These are phyloP conservation scores for Talaromyces liani DNA, from an alignment of 495 filamentous ascomycete species.

Conservation along the genomic window DNA sequence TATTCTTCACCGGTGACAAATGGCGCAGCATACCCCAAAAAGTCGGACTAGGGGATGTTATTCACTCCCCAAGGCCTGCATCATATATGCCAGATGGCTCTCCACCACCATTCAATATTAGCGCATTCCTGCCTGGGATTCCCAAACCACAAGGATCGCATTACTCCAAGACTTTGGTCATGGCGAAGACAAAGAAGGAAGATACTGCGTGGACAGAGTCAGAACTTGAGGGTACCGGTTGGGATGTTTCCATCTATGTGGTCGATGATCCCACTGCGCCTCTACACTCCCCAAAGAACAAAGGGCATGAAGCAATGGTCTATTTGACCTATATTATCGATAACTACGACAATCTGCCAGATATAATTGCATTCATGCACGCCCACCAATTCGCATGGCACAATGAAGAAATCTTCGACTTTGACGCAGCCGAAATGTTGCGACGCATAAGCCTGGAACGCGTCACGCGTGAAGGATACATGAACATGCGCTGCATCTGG, in stretches of 20 bases:
- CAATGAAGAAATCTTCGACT: constrained; percentile 45
- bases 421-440: constrained; percentile 46
- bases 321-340: constrained; percentile 69
- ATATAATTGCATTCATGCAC: constrained; percentile 65
- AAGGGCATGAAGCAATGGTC: constrained; percentile 71
- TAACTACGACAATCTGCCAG: constrained; percentile 60
- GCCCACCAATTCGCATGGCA: constrained; percentile 62
- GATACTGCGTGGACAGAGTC: constrained; percentile 57
- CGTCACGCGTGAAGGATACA: constrained; percentile 51
- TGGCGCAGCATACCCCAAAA: constrained; percentile 28
- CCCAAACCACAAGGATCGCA: constrained; percentile 32
- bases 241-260: constrained; percentile 55
- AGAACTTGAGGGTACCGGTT: constrained; percentile 46
- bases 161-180: constrained; percentile 48
- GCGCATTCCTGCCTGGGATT: constrained; percentile 25
- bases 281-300: constrained; percentile 61
- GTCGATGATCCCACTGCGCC: constrained; percentile 53
- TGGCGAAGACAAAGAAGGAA: constrained; percentile 48
- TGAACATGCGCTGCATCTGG: constrained; percentile 58
- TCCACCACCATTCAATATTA: constrained; percentile 12
- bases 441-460: constrained; percentile 44
- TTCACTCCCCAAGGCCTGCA: constrained; percentile 10
- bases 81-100: constrained; percentile 9
- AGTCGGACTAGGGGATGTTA: constrained; percentile 29
- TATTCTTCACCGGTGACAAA: constrained; percentile 12